A percentile compares a stretch with the other conserved stretches of the same genome.
phyloP scores from a whole-genome alignment of 306 rosid genomes.

The Begonia fuchsioides region DNA sequence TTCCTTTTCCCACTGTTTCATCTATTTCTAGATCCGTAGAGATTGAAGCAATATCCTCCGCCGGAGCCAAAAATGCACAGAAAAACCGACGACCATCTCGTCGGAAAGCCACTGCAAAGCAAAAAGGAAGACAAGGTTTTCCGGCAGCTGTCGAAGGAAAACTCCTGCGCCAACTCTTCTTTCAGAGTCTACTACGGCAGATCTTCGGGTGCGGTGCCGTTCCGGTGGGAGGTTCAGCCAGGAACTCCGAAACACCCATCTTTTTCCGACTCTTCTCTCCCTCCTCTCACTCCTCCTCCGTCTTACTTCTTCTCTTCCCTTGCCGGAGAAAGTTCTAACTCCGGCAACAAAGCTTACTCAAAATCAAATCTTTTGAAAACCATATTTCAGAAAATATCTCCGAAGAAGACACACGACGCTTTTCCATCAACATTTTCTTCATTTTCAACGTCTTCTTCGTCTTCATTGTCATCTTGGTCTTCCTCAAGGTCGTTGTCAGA shows the following conservation, averaged over 20 bases:
- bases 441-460: background rate
- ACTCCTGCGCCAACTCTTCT: constrained; percentile 44
- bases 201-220: constrained; percentile 39
- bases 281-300: constrained; percentile 97
- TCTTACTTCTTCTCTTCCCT: constrained; percentile 22
- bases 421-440: constrained; percentile 5
- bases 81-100: constrained; percentile 8
- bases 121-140: constrained; percentile 51
- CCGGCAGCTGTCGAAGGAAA: constrained; percentile 53
- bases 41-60: too few species aligned
- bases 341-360: constrained; percentile 2
- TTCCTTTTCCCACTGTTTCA: too few species aligned
- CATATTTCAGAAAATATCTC: constrained; percentile 8
- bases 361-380: constrained; percentile 8
- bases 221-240: constrained; percentile 82
- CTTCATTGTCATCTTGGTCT: constrained; percentile 7
- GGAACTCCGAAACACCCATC: constrained; percentile 72
- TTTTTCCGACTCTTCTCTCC: constrained; percentile 28
- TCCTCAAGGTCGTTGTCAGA: constrained; percentile 8
- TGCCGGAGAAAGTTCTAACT: background rate
- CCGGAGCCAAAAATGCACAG: constrained; percentile 8
- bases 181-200: constrained; percentile 42
- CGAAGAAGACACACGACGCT: constrained; percentile 5
- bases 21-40: too few species aligned
- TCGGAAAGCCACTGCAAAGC: constrained; percentile 30